Percentiles rank a stretch among this genome's conserved stretches.
Evolutionary conservation across 768 basidiomycete genomes (phyloP).

Genomic region (Leccinum disarticulatum): DNA sequence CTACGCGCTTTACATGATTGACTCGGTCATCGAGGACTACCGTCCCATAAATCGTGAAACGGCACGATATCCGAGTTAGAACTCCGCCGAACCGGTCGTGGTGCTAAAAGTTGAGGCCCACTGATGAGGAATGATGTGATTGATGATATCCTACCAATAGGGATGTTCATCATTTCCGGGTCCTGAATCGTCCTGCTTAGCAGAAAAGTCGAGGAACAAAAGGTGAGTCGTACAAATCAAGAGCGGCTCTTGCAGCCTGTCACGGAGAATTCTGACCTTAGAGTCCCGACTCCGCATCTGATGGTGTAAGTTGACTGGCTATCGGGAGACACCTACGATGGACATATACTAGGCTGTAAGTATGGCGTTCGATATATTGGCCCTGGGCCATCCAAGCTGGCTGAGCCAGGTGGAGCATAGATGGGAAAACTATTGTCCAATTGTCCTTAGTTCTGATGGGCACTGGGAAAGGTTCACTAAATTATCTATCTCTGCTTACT

Average conservation of each 20-base stretch:
- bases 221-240: background rate
- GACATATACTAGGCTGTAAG: background rate
- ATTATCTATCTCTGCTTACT: conserved; percentile 16
- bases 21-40: conserved; percentile 2
- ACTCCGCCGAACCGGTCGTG: conserved; percentile 5
- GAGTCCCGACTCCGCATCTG: background rate
- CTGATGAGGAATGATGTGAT: background rate
- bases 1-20: background rate
- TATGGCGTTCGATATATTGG: background rate
- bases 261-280: background rate
- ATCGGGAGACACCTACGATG: background rate
- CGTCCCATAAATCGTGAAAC: conserved; percentile 8
- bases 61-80: background rate
- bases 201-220: background rate
- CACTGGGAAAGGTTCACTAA: conserved; percentile 21
- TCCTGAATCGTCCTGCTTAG: background rate
- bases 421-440: conserved; percentile 20
- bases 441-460: conserved; percentile 7
- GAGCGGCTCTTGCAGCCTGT: background rate
- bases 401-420: conserved; percentile 1
- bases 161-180: background rate
- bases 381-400: background rate
- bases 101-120: background rate
- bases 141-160: background rate
- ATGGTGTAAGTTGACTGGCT: background rate